Percentiles rank a stretch among this genome's conserved stretches.
Conservation (phyloP, 2,329 filamentous ascomycete genomes). For the Hypoxylon sp. region DNA sequence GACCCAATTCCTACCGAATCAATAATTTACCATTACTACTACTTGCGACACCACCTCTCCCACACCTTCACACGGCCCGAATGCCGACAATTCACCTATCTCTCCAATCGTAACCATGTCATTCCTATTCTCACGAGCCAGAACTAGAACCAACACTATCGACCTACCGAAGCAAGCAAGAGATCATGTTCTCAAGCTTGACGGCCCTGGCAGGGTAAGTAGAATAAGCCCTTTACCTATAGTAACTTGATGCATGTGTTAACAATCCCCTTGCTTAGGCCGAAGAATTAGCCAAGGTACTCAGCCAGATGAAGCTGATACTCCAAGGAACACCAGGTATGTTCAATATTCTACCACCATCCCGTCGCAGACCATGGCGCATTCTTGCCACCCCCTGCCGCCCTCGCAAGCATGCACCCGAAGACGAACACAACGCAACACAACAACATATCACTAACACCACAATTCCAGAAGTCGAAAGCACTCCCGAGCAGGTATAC, state of each 20-base stretch:
- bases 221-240: conserved; percentile 14
- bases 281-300: conserved; percentile 86
- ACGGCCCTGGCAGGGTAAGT: conserved; percentile 58
- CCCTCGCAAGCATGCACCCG: conserved; percentile 7
- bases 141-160: conserved; percentile 59
- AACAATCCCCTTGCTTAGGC: conserved; percentile 61
- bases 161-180: conserved; percentile 65
- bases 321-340: conserved; percentile 94
- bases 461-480: conserved; percentile 74
- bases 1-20: conserved; percentile 9
- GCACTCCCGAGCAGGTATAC: conserved; percentile 85
- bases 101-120: conserved; percentile 53
- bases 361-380: conserved; percentile 5
- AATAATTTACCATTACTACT: conserved; percentile 4
- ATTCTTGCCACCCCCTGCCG: background rate
- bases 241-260: conserved; percentile 10
- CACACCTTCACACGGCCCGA: conserved; percentile 1
- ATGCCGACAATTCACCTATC: conserved; percentile 13
- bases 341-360: background rate
- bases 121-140: conserved; percentile 64
- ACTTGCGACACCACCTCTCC: too few species aligned
- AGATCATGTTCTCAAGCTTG: conserved; percentile 62
- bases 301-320: conserved; percentile 90
- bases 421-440: too few species aligned
- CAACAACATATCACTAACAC: conserved; percentile 9